phyloP scores from a whole-genome alignment of 2,329 filamentous ascomycete genomes.

The Cercospora sesami region DNA sequence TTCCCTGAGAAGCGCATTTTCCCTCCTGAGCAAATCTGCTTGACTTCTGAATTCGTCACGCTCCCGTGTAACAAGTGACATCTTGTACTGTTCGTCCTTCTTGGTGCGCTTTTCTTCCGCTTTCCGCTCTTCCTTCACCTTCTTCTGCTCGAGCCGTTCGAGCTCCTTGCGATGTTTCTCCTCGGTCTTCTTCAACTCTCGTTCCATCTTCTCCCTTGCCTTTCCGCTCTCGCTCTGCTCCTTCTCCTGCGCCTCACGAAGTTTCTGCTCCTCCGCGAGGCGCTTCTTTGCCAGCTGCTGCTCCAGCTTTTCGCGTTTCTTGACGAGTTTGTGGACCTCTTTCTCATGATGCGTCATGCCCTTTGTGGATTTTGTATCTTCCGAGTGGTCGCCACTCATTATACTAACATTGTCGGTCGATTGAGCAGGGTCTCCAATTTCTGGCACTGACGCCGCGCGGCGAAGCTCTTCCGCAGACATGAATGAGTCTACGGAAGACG shows the following conservation, averaged over 20 bases:
- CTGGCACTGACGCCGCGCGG: constrained; percentile 34
- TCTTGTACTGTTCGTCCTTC: constrained; percentile 50
- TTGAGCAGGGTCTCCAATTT: constrained; percentile 28
- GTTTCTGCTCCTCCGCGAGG: constrained; percentile 52
- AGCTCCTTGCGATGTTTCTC: constrained; percentile 64
- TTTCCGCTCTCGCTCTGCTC: constrained; percentile 53
- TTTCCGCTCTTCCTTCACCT: constrained; percentile 41
- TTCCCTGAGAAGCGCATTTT: constrained; percentile 52
- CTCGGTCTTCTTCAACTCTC: constrained; percentile 65
- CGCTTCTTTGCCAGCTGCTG: constrained; percentile 61
- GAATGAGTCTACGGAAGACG: constrained; percentile 40
- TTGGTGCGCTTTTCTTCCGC: constrained; percentile 50
- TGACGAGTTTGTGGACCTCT: constrained; percentile 64
- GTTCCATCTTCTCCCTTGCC: constrained; percentile 65
- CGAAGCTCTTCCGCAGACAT: constrained; percentile 47
- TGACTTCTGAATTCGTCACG: constrained; percentile 49
- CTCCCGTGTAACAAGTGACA: constrained; percentile 51
- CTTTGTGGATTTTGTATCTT: constrained; percentile 18
- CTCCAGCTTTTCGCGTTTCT: constrained; percentile 62
- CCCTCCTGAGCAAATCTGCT: constrained; percentile 49
- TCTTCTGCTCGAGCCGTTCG: constrained; percentile 52
- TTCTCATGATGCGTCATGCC: constrained; percentile 53
- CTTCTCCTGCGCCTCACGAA: constrained; percentile 41
- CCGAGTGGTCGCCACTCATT: constrained; percentile 25
- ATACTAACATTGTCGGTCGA: constrained; percentile 31